These are phyloP conservation scores for Kazachstania taianensis DNA, from an alignment of 805 yeast species.

Conservation along the genomic window DNA sequence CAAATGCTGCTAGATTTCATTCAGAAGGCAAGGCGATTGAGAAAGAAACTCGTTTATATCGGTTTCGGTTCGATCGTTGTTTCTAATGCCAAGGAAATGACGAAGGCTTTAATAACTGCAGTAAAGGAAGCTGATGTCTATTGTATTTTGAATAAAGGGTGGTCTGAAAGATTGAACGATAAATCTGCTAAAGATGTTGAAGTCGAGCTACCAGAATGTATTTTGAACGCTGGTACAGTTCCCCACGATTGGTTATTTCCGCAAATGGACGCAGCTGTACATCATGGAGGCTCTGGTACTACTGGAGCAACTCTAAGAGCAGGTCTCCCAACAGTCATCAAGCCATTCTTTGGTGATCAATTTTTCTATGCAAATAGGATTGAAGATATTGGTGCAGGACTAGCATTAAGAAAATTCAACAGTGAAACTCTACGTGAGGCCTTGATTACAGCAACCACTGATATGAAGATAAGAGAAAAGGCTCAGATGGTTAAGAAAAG, in stretches of 20 bases:
- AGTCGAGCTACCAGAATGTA: constrained; percentile 48
- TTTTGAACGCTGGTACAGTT: constrained; percentile 59
- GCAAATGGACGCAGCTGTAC: constrained; percentile 85
- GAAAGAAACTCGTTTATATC: constrained; percentile 72
- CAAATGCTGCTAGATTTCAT: constrained; percentile 49
- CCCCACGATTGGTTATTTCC: constrained; percentile 96
- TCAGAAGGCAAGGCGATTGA: constrained; percentile 44
- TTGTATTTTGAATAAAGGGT: constrained; percentile 85
- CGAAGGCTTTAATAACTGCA: constrained; percentile 68
- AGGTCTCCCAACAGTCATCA: constrained; percentile 82
- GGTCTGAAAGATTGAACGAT: constrained; percentile 68
- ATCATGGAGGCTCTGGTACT: constrained; percentile 96
- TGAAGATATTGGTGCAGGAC: constrained; percentile 82
- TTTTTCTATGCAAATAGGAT: constrained; percentile 82
- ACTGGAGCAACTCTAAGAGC: constrained; percentile 85
- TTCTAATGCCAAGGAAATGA: constrained; percentile 65
- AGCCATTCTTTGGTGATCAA: constrained; percentile 95
- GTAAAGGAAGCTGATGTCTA: constrained; percentile 72
- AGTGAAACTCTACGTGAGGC: constrained; percentile 56
- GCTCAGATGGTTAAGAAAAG: constrained; percentile 54
- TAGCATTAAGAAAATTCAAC: constrained; percentile 59
- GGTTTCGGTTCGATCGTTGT: constrained; percentile 97
- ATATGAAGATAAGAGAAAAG: constrained; percentile 53
- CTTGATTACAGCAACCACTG: constrained; percentile 54
- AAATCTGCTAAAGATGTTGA: constrained; percentile 29